Base-by-base conservation (phyloP, 2,329 filamentous ascomycete genomes). In the Penicillium rolfsii region DNA sequence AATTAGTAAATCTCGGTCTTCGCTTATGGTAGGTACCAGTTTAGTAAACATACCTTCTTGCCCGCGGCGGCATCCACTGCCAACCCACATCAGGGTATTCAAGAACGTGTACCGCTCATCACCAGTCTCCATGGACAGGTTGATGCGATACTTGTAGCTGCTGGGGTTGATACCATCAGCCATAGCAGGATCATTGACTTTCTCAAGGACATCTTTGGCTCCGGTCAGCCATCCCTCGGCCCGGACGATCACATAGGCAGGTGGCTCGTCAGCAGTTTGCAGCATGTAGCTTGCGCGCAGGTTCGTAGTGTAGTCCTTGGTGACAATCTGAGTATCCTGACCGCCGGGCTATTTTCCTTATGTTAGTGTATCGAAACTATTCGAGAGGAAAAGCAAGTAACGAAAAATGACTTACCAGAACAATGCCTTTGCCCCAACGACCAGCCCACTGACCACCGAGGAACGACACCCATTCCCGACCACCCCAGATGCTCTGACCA, bases 391-490 rank as follows among this genome's bases (percentile, higher is more conserved):
- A n/a, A 11, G 30, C 9, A 28, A 69, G 66, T 46, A 55, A 48
- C 35, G 48, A 24, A 58, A 53, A 4, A 22, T 28, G 5, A 69
- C 76, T 70, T 73, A 82, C 80, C 73, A 83, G 69, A 59, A 83
- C 76, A 55, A 82, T 79, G 28, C 82, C 82, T 67, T 82, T 82
- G 12, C 81, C 81, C 81, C 81, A 84, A 71, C 80, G 72, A 52
- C 81, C 82, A 50, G 80, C 80, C 82, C 82, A 84, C 64, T 82
- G 78, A 12, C 82, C 82, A 57, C 80, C 80, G 38, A 82, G 72
- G 64, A 82, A 82, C 38, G 79, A 80, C 48, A 83, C 77, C 82
- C 82, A 83, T 62, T 83, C 80, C 43, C 81, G 72, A 57, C 81
- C 76, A n/a, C 82, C 82, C 76, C 79, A 82, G 36, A 82, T 73